A percentile compares a stretch with the other conserved stretches of the same genome.
Conservation (phyloP, 2,329 filamentous ascomycete species). For the Colletotrichum sp. region DNA sequence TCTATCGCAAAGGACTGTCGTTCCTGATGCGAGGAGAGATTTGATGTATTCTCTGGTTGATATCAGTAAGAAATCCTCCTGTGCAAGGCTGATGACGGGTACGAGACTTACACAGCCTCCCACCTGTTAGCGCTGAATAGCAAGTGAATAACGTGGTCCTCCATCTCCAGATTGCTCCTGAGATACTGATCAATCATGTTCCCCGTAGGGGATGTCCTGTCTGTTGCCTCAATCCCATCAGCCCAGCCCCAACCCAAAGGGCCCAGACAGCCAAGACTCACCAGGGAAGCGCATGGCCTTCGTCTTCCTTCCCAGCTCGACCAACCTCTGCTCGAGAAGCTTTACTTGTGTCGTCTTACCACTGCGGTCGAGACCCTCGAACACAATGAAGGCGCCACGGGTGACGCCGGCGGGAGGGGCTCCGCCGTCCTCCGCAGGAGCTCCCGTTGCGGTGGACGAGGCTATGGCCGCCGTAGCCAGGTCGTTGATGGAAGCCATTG, state of each 20-base stretch:
- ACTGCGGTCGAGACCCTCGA: conserved; percentile 88
- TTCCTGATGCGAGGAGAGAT: conserved; percentile 65
- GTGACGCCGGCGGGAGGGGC: conserved; percentile 24
- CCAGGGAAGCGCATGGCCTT: conserved; percentile 64
- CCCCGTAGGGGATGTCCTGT: conserved; percentile 83
- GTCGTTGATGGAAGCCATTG: conserved; percentile 55
- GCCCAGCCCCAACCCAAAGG: background rate
- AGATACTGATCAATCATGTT: conserved; percentile 88
- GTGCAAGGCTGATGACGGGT: background rate
- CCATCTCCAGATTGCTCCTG: conserved; percentile 72
- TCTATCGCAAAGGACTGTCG: conserved; percentile 83
- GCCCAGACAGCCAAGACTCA: conserved; percentile 27
- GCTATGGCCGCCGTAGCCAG: conserved; percentile 53
- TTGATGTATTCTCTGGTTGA: conserved; percentile 54
- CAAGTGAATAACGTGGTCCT: conserved; percentile 89
- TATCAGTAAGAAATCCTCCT: background rate
- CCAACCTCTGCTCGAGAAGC: conserved; percentile 62
- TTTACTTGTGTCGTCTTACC: conserved; percentile 93
- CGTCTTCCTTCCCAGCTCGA: conserved; percentile 52
- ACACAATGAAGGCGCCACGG: conserved; percentile 78
- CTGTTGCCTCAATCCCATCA: conserved; percentile 43
- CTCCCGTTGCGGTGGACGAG: conserved; percentile 33
- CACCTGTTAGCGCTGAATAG: conserved; percentile 91
- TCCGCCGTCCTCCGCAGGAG: background rate
- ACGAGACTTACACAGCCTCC: conserved; percentile 65